Evolutionary conservation across 2,329 filamentous ascomycete species (phyloP).

Genomic region (Phyllosticta citrichinensis): DNA sequence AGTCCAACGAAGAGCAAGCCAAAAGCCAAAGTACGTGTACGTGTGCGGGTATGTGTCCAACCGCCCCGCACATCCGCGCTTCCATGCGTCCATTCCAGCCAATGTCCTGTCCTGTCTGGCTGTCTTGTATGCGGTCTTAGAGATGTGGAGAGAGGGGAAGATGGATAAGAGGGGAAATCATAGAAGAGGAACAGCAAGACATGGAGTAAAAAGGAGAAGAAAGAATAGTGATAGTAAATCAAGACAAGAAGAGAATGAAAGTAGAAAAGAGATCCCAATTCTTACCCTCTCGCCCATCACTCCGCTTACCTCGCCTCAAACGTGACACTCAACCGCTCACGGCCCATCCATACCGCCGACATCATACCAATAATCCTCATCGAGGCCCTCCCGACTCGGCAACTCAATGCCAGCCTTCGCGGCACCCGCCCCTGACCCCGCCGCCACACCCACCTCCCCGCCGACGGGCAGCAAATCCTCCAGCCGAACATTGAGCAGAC

Average conservation of each 20-base stretch:
- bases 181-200: too few relatives aligned
- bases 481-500: constrained; percentile 81
- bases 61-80: too few relatives aligned
- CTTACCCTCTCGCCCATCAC: neutral
- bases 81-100: too few relatives aligned
- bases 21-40: neutral
- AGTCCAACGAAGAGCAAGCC: neutral
- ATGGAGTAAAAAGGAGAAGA: neutral
- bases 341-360: constrained; percentile 27
- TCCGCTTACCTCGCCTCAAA: neutral
- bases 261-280: too few relatives aligned
- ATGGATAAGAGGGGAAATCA: too few relatives aligned
- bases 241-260: too few relatives aligned
- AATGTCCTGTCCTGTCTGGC: too few relatives aligned
- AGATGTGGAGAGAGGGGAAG: too few relatives aligned
- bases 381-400: constrained; percentile 72
- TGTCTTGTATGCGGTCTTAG: too few relatives aligned
- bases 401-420: constrained; percentile 47
- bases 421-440: neutral
- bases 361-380: constrained; percentile 91
- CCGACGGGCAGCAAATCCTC: constrained; percentile 50
- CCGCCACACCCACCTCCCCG: constrained; percentile 38
- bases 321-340: neutral
- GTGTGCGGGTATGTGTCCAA: neutral
- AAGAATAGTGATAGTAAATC: neutral